Evolutionary conservation across 768 basidiomycete species (phyloP).

Genomic region (Collybiopsis luxurians): DNA sequence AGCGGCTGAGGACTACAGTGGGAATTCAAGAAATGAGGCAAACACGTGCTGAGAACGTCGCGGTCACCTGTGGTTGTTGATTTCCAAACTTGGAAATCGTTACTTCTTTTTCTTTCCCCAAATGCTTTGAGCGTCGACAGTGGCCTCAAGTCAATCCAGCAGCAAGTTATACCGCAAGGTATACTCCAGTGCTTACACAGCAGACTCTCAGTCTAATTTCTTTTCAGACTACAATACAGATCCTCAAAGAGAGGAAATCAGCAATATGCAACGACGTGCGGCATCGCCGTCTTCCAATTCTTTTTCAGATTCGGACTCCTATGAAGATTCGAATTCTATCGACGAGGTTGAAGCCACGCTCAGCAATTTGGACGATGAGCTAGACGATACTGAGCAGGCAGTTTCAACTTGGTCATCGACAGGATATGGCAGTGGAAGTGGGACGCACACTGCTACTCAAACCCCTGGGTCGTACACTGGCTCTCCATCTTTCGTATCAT

Average conservation of each 20-base stretch:
- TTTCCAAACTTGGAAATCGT: neutral
- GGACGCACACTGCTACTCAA: slow-evolving; percentile 18
- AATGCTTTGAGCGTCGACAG: neutral
- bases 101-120: neutral
- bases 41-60: neutral
- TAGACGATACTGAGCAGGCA: slow-evolving; percentile 63
- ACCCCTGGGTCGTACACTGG: slow-evolving; percentile 39
- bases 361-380: slow-evolving; percentile 62
- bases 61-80: slow-evolving; percentile 5
- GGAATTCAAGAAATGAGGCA: too few relatives aligned
- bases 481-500: slow-evolving; percentile 44
- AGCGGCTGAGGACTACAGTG: too few relatives aligned
- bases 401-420: slow-evolving; percentile 59
- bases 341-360: slow-evolving; percentile 68
- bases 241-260: neutral
- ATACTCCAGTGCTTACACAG: too few relatives aligned
- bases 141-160: neutral
- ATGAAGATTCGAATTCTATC: slow-evolving; percentile 54
- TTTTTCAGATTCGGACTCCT: slow-evolving; percentile 54
- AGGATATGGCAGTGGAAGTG: slow-evolving; percentile 8
- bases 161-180: neutral
- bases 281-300: slow-evolving; percentile 21
- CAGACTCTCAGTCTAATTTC: neutral
- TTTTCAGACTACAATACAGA: neutral
- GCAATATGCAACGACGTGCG: slow-evolving; percentile 2